Evolutionary conservation across 495 filamentous ascomycete species (phyloP), one percentile per base, ranked within the genome.

Genomic region (Articulospora tetracladia): DNA sequence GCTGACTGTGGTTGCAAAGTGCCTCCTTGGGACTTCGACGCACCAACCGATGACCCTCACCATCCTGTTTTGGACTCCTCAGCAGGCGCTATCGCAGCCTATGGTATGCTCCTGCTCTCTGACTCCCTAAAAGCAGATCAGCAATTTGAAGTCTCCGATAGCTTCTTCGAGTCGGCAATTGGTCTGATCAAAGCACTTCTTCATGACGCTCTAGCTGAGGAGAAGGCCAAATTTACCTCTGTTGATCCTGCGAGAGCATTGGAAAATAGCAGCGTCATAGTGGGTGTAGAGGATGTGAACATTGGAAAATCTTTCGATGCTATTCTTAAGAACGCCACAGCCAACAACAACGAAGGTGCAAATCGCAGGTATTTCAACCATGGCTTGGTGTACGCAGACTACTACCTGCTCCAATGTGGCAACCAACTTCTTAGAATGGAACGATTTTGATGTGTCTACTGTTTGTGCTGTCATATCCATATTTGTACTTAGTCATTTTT

Each of bases 321-420:
- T 48, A 72, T 68, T 57, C 27, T 73, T 4, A 64, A 68, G 60
- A 70, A 72, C 30, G 72, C 69, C 1, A 77, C 74, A 0, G 69
- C 71, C 1, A 72, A 73, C 36, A 69, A 75, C 51, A 76, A 77
- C 39, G 55, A 22, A 10, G 32, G 58, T 17, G 64, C 65, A 0
- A 53, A 67, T 1, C 53, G 63, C 11, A 51, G 65, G 7, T 63
- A 68, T 36, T 58, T 58, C 2, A 69, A 73, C 28, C 68, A 70
- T 32, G 76, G 74, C 20, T 60, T 78, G 6, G 76, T 77, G n/a
- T 78, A 78, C 66, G 76, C 68, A 0, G 74, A 76, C 59, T 78
- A 77, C 52, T 78, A 76, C 59, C 65, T 77, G 41, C 44, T 78
- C 1, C 69, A 74, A 60, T 72, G 74, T 52, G 73, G 74, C 17